Evolutionary conservation across 1,284 basidiomycete genomes (phyloP), one percentile per base, ranked within the genome.

Genomic region (Ustilago xerochloae): DNA sequence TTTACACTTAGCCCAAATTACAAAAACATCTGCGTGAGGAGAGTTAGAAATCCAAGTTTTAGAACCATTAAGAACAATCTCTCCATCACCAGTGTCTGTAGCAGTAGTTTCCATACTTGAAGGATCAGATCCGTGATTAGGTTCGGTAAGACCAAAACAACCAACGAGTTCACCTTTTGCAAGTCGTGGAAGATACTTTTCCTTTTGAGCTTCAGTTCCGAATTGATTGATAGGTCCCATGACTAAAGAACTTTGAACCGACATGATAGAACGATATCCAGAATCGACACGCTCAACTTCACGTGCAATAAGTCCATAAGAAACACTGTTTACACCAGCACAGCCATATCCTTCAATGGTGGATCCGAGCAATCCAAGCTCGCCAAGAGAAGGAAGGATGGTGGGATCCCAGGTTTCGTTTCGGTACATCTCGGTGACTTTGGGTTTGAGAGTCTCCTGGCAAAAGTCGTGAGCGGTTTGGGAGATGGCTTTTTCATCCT

Each of bases 181-280:
- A 43, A 98, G 87, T 15, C 89, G 86, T 35, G 94, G 95, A 3
- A 98, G 88, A 81, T 91, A 98, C 82, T 91, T 92, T 79, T 94
- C 91, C 86, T 95, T 96, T 86, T 98, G 94, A 36, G 89, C 90
- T 28, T 94, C 91, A 0, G 90, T 90, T 2, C 96, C 95, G 84
- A 96, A 98, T 80, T 92, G 92, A 85, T 75, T 88, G 83, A 98
- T 97, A 4, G 96, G 94, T 82, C 96, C 93, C 95, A 99, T 99
- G n/a, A 96, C 93, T 32, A 99, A 88, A 6, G 93, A 96, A 0
- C 92, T 94, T 85, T 99, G 96, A 1, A 99, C 96, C 28, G 93
- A 95, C 84, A 95, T 91, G n/a, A 91, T 95, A 6, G 92, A 94
- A 33, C 95, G 91, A 84, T 97, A 98, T 3, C 96, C 96, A 1